Evolutionary conservation across 1,284 basidiomycete genomes (phyloP), one percentile per base, ranked within the genome.

Genomic region (Sanghuangporus weigelae): DNA sequence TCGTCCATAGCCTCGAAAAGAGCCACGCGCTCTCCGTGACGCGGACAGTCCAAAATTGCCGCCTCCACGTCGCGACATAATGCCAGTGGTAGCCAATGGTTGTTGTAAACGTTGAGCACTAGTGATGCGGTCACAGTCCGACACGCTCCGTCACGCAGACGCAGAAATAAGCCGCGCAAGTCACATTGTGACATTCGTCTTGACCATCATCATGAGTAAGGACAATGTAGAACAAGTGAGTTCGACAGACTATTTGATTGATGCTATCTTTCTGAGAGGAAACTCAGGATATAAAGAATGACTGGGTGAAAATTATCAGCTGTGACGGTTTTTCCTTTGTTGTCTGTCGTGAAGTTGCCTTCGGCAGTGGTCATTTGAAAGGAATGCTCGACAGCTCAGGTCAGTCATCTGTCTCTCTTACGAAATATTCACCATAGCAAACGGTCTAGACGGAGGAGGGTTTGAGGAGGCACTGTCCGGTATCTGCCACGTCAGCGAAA

Each of bases 291-390:
- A 42, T 35, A n/a, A 57, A 62, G 5, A 74, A 79, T 40, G 83
- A 86, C 62, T 89, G 86, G 87, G 81, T 89, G 10, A 78, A 82
- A n/a, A 75, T 89, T 3, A 81, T 79, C 19, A 87, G 84, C 72
- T 76, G 71, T 8, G 85, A 88, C 65, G 85, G 85, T 1, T 86
- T 83, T 70, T 81, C 83, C 11, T 89, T 81, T 70, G 75, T 89
- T 50, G 79, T 88, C 42, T 78, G 76, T 57, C 78, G 84, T 42
- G 83, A 81, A 63, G 79, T 86, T 14, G 83, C 83, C 0, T 74
- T 81, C 39, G 74, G 76, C 2, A 87, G 85, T 66, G 84, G 81
- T 14, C 86, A 83, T 0, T 78, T 89, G 64, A 78, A 75, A 67
- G 79, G 77, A 63, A 79, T 78, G 72, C 69, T 82, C 35, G 77